Evolutionary conservation across 306 rosid species (phyloP).

Genomic region (Mimosa pudica): DNA sequence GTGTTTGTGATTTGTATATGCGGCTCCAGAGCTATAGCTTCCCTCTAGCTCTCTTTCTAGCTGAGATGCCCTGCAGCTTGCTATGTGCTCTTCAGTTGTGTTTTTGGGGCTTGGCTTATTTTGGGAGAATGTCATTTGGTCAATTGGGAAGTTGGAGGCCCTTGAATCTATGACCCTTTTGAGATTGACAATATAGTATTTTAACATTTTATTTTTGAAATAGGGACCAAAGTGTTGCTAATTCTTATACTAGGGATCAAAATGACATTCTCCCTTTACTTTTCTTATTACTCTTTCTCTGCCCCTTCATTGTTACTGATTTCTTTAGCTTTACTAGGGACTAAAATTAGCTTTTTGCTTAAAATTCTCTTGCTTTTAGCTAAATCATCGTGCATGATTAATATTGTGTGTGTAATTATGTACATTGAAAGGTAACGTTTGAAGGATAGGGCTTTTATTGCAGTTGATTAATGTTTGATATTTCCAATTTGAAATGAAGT

Average conservation of each 20-base stretch:
- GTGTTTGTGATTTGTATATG: not conserved
- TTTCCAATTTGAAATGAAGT: not conserved
- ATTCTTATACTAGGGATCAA: not conserved
- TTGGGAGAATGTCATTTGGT: not conserved
- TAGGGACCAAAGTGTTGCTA: not conserved
- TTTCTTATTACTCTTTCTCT: not conserved
- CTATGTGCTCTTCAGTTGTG: not conserved
- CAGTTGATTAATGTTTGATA: not conserved
- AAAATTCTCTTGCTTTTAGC: not conserved
- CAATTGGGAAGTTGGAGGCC: not conserved
- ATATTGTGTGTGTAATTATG: not conserved
- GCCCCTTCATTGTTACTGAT: not conserved
- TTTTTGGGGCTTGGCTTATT: too few relatives aligned
- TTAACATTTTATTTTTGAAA: not conserved
- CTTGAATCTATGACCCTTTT: not conserved
- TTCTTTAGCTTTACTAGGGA: too few relatives aligned
- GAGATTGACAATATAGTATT: not conserved
- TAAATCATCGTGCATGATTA: not conserved
- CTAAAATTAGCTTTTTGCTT: not conserved
- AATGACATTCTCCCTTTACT: not conserved
- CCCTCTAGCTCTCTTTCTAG: constrained; percentile 5
- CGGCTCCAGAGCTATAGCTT: not conserved
- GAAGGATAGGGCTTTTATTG: not conserved
- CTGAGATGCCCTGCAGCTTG: not conserved
- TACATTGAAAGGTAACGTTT: too few relatives aligned